Conservation (phyloP, 352 stramenopile genomes). For the Globisporangium alternatum region DNA sequence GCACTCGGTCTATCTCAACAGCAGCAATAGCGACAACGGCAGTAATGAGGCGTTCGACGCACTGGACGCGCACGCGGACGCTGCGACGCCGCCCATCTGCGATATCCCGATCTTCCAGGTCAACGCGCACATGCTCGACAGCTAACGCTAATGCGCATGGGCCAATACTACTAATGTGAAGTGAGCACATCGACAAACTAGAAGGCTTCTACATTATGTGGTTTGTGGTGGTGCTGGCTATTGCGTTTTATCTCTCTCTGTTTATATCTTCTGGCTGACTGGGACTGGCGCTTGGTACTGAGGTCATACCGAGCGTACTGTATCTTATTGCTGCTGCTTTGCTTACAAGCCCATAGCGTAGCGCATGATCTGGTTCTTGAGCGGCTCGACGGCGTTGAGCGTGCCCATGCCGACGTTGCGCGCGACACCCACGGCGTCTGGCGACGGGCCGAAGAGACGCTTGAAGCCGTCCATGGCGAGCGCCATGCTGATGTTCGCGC, state of each 20-base stretch:
- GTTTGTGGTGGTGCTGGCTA: constrained; percentile 8
- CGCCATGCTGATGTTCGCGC: constrained; percentile 79
- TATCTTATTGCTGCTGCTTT: neutral
- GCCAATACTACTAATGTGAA: neutral
- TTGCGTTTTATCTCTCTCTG: constrained; percentile 10
- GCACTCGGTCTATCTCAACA: constrained; percentile 53
- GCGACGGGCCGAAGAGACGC: constrained; percentile 76
- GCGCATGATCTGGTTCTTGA: constrained; percentile 90
- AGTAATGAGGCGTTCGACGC: constrained; percentile 20
- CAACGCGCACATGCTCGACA: constrained; percentile 42
- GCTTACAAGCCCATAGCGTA: constrained; percentile 85
- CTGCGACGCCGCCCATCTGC: constrained; percentile 68
- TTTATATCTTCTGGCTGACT: constrained; percentile 9
- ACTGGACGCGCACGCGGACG: constrained; percentile 38
- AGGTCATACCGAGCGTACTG: neutral
- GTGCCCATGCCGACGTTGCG: constrained; percentile 86
- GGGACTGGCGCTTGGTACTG: neutral
- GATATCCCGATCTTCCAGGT: constrained; percentile 78
- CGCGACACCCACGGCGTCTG: constrained; percentile 65
- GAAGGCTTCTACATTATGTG: constrained; percentile 14
- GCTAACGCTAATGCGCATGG: neutral
- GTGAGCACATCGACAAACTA: neutral
- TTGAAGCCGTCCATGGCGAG: constrained; percentile 89
- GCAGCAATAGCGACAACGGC: neutral
- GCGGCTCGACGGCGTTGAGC: constrained; percentile 81